A percentile compares a stretch with the other conserved stretches of the same genome.
Evolutionary conservation across 768 basidiomycete genomes (phyloP).

Genomic region (Cystobasidium tubakii): DNA sequence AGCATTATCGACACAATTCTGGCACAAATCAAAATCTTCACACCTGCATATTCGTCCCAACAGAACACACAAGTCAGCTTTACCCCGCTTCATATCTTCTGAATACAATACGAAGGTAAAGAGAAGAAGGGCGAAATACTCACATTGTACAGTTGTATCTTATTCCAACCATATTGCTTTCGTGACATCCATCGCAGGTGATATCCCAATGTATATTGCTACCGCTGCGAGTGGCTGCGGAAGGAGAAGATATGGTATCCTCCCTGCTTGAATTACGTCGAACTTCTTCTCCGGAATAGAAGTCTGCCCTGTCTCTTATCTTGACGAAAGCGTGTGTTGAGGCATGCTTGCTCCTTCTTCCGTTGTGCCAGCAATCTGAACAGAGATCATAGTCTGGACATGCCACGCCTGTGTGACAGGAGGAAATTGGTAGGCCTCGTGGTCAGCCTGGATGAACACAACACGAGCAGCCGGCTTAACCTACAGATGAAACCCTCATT

Average conservation of each 20-base stretch:
- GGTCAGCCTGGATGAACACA: neutral
- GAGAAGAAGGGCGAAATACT: too few relatives aligned
- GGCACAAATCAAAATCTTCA: neutral
- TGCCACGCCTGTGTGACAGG: neutral
- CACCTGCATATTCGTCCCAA: neutral
- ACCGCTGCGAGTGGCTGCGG: neutral
- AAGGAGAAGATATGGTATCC: neutral
- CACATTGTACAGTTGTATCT: constrained; percentile 1
- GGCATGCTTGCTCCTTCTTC: neutral
- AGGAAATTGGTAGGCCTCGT: neutral
- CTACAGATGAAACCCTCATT: neutral
- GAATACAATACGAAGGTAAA: too few relatives aligned
- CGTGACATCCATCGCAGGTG: neutral
- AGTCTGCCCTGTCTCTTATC: neutral
- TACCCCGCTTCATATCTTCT: too few relatives aligned
- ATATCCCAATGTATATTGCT: neutral
- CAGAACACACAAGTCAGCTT: too few relatives aligned
- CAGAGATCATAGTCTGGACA: constrained; percentile 2
- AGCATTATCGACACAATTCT: neutral
- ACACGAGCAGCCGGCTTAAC: neutral
- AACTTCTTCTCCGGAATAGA: neutral
- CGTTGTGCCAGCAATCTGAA: neutral
- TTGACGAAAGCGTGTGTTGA: constrained; percentile 7
- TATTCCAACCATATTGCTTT: neutral
- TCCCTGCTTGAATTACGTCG: neutral